These are phyloP conservation scores for Lodderomyces metapsilosis DNA, from an alignment of 1,139 yeast genomes.

Conservation along the genomic window DNA sequence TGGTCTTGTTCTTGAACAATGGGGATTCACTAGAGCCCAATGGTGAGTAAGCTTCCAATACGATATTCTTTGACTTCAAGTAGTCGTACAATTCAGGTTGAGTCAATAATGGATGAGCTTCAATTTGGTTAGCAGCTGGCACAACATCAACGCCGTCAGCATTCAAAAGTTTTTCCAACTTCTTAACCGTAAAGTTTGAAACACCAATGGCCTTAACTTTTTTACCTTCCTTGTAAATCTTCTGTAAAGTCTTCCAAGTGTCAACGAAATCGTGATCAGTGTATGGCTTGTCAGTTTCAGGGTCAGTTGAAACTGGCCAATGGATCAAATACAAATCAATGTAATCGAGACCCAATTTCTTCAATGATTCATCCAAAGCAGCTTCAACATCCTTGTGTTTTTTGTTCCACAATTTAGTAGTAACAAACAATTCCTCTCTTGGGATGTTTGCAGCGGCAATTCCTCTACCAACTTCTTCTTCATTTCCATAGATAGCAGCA, in stretches of 20 bases:
- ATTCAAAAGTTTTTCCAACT: conserved; percentile 44
- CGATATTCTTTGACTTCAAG: conserved; percentile 43
- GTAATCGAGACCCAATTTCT: conserved; percentile 71
- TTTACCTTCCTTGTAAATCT: conserved; percentile 51
- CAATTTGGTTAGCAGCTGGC: conserved; percentile 60
- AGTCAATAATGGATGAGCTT: conserved; percentile 59
- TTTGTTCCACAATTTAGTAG: conserved; percentile 78
- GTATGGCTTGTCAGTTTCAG: conserved; percentile 23
- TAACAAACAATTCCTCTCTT: conserved; percentile 69
- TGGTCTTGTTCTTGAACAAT: conserved; percentile 40
- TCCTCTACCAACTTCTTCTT: conserved; percentile 59
- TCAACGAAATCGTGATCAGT: conserved; percentile 55
- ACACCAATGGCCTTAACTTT: conserved; percentile 63
- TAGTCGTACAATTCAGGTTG: conserved; percentile 48
- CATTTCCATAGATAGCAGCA: conserved; percentile 46
- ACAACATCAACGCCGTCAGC: conserved; percentile 41
- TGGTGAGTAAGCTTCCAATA: conserved; percentile 59
- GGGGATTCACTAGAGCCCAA: conserved; percentile 59
- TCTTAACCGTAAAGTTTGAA: conserved; percentile 51
- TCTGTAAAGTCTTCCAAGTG: conserved; percentile 71
- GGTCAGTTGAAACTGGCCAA: conserved; percentile 72
- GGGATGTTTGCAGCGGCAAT: conserved; percentile 66
- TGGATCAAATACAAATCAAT: conserved; percentile 83
- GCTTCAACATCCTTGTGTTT: conserved; percentile 59
- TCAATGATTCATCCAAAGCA: conserved; percentile 62